phyloP scores from a whole-genome alignment of 495 filamentous ascomycete genomes.

The Penicillium pancosmium region DNA sequence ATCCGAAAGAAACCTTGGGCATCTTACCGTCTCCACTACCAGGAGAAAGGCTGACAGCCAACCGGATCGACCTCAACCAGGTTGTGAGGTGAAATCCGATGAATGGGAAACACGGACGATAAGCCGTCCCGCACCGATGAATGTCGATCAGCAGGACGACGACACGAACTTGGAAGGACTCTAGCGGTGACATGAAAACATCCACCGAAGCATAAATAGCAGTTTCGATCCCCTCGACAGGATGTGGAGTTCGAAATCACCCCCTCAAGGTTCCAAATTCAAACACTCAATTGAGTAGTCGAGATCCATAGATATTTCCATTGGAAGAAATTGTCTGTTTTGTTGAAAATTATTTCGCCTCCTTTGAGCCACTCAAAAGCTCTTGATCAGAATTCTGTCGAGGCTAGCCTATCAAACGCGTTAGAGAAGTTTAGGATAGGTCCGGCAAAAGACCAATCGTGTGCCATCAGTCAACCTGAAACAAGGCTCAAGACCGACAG shows the following conservation, averaged over 20 bases:
- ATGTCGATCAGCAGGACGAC: conserved; percentile 41
- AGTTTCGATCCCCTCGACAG: conserved; percentile 34
- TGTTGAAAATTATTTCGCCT: conserved; percentile 33
- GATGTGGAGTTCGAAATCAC: conserved; percentile 33
- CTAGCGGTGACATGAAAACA: conserved; percentile 30
- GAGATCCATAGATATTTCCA: conserved; percentile 29
- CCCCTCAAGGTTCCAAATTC: conserved; percentile 38
- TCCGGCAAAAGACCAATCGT: conserved; percentile 37
- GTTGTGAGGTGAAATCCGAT: conserved; percentile 35
- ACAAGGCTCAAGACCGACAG: conserved; percentile 34
- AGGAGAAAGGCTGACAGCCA: conserved; percentile 38
- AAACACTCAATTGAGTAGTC: conserved; percentile 20
- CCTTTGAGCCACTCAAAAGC: conserved; percentile 12
- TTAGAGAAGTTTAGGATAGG: conserved; percentile 30
- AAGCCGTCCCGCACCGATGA: conserved; percentile 43
- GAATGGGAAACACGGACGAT: conserved; percentile 38
- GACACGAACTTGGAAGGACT: conserved; percentile 25
- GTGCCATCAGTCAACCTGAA: conserved; percentile 36
- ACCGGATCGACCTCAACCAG: conserved; percentile 35
- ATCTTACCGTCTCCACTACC: conserved; percentile 44
- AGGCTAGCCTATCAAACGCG: conserved; percentile 44
- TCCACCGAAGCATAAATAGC: conserved; percentile 52
- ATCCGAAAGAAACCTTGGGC: conserved; percentile 38
- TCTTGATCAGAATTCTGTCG: conserved; percentile 26
- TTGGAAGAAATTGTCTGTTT: conserved; percentile 21